phyloP scores from a whole-genome alignment of 345 rosid genomes.

The Mercurialis annua region DNA sequence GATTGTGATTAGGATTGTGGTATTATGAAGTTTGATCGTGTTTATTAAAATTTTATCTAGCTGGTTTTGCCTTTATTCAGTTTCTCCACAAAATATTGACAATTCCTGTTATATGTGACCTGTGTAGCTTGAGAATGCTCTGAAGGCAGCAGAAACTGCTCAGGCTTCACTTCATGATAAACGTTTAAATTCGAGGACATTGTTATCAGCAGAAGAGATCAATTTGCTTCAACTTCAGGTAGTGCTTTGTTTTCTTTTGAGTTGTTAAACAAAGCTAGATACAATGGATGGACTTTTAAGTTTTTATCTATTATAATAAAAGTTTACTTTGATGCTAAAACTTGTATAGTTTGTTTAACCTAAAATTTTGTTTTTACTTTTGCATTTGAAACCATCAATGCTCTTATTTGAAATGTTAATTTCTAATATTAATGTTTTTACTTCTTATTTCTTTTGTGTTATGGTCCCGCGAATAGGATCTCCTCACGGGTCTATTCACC shows the following conservation, averaged over 20 bases:
- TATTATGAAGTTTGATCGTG: background rate
- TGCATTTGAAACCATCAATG: too few relatives aligned
- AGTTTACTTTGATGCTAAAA: background rate
- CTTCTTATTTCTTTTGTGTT: background rate
- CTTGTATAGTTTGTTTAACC: too few relatives aligned
- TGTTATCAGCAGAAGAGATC: slow-evolving; percentile 77
- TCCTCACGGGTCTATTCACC: too few relatives aligned
- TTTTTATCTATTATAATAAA: background rate
- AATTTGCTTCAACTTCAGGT: slow-evolving; percentile 91
- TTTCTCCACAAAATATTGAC: background rate
- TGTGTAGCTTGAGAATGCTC: slow-evolving; percentile 78
- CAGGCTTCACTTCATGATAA: slow-evolving; percentile 67
- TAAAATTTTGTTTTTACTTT: background rate
- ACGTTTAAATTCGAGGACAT: slow-evolving; percentile 72
- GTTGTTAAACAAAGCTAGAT: background rate
- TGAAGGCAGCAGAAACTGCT: slow-evolving; percentile 70
- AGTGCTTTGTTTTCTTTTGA: slow-evolving; percentile 12
- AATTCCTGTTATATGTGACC: background rate
- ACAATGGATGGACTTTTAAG: background rate
- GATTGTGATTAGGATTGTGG: background rate
- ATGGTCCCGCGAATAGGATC: too few relatives aligned
- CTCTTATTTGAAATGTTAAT: too few relatives aligned
- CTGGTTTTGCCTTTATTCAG: background rate
- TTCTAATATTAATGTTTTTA: background rate
- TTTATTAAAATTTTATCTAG: too few relatives aligned